phyloP scores from a whole-genome alignment of 208 protist species.

The Endotrypanum monterogeii region DNA sequence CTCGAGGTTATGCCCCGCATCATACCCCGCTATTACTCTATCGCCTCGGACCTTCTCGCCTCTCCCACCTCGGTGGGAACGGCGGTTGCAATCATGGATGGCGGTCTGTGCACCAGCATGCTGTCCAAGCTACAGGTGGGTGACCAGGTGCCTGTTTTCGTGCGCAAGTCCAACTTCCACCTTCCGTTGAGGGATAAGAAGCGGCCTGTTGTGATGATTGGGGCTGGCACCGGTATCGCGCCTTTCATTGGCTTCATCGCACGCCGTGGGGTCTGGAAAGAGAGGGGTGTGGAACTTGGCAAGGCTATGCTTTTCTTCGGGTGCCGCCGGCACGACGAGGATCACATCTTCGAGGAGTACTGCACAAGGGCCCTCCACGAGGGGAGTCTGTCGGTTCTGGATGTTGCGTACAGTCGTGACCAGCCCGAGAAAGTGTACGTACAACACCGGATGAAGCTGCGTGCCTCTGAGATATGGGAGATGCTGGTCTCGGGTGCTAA shows the following conservation, averaged over 20 bases:
- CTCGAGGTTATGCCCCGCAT: conserved; percentile 94
- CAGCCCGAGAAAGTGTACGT: conserved; percentile 89
- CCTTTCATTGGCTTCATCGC: conserved; percentile 96
- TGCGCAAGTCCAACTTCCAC: conserved; percentile 94
- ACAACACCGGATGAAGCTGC: conserved; percentile 82
- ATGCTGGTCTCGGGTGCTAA: conserved; percentile 72
- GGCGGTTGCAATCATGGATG: conserved; percentile 89
- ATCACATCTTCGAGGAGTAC: conserved; percentile 87
- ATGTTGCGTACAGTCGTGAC: conserved; percentile 87
- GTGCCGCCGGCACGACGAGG: conserved; percentile 72
- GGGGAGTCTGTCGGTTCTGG: conserved; percentile 59
- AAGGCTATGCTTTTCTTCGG: conserved; percentile 91
- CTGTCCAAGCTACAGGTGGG: conserved; percentile 61
- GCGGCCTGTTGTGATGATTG: conserved; percentile 94
- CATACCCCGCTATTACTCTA: conserved; percentile 95
- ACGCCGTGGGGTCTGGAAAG: conserved; percentile 72
- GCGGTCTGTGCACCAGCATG: conserved; percentile 92
- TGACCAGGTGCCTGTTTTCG: conserved; percentile 85
- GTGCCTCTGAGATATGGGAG: conserved; percentile 68
- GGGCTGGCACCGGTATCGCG: conserved; percentile 95
- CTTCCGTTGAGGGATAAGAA: conserved; percentile 79
- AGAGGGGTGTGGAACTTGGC: conserved; percentile 73
- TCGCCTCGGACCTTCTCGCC: conserved; percentile 90
- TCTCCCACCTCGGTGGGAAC: conserved; percentile 76
- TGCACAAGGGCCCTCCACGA: conserved; percentile 66